phyloP scores from a whole-genome alignment of 208 protist genomes.

The Trypanosoma boissoni region DNA sequence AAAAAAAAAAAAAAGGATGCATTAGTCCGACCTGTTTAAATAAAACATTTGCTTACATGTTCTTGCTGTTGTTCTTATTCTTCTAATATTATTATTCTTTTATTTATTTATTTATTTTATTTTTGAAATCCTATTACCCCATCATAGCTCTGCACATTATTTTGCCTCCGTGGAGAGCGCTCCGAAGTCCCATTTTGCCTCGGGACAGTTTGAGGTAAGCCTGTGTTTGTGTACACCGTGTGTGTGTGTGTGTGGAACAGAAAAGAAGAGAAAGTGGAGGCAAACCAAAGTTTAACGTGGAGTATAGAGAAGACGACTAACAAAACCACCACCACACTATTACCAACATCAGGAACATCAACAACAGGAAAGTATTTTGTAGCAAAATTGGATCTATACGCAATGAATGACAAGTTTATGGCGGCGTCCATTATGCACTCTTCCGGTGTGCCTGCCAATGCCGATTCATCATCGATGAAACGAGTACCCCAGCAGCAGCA shows the following conservation, averaged over 20 bases:
- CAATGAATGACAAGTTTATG: conserved; percentile 15
- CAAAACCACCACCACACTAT: too few species aligned
- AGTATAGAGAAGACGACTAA: too few species aligned
- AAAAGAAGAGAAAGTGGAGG: neutral
- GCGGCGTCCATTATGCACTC: conserved; percentile 16
- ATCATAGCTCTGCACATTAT: neutral
- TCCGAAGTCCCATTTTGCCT: too few species aligned
- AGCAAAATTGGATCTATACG: neutral
- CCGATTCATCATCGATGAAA: too few species aligned
- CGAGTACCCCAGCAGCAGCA: neutral
- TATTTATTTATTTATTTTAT: neutral
- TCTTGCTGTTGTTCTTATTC: neutral
- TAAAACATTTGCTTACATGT: neutral
- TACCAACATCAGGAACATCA: too few species aligned
- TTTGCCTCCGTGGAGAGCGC: neutral
- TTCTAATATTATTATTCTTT: neutral
- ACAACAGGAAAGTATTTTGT: conserved; percentile 1
- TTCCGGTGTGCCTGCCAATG: neutral
- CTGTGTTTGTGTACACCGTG: too few species aligned
- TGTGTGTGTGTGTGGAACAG: conserved; percentile 17
- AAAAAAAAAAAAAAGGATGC: conserved; percentile 1
- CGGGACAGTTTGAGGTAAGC: too few species aligned
- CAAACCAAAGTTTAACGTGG: too few species aligned
- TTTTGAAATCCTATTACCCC: neutral
- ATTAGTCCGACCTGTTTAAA: neutral